Evolutionary conservation across 352 stramenopile species (phyloP).

Genomic region (Globisporangium cylindrosporum): DNA sequence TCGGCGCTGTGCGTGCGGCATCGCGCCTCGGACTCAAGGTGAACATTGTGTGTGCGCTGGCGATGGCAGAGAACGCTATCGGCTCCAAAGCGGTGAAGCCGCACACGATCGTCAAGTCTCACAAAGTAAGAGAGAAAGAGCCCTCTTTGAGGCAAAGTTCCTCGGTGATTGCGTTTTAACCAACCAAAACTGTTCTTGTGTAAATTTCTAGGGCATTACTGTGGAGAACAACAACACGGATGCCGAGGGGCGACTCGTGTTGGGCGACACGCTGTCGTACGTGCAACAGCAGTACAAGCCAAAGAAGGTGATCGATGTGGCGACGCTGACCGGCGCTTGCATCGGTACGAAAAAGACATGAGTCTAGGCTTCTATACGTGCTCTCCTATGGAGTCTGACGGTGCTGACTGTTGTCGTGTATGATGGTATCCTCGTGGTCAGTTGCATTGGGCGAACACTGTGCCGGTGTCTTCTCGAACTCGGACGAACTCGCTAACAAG

Average conservation of each 20-base stretch:
- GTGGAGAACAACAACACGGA: conserved; percentile 93
- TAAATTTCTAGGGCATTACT: conserved; percentile 53
- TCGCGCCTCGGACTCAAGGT: conserved; percentile 68
- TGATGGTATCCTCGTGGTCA: conserved; percentile 13
- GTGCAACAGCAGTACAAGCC: conserved; percentile 86
- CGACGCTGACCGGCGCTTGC: conserved; percentile 91
- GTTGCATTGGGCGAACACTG: conserved; percentile 87
- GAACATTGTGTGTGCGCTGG: conserved; percentile 79
- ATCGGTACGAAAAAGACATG: conserved; percentile 37
- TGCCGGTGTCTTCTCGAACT: conserved; percentile 92
- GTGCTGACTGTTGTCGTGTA: background rate
- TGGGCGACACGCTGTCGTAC: conserved; percentile 89
- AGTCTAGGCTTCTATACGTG: background rate
- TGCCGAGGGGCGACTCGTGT: conserved; percentile 89
- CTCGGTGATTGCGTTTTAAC: background rate
- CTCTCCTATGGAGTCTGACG: background rate
- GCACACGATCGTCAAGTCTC: conserved; percentile 86
- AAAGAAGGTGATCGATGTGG: conserved; percentile 93
- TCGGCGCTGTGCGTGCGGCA: conserved; percentile 75
- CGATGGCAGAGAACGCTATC: conserved; percentile 81
- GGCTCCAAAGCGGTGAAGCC: conserved; percentile 86
- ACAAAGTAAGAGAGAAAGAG: conserved; percentile 41
- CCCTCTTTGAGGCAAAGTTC: background rate
- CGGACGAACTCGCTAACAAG: conserved; percentile 72
- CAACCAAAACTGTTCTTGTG: too few species aligned